phyloP scores from a whole-genome alignment of 805 yeast species.

The Metschnikowia anglica region DNA sequence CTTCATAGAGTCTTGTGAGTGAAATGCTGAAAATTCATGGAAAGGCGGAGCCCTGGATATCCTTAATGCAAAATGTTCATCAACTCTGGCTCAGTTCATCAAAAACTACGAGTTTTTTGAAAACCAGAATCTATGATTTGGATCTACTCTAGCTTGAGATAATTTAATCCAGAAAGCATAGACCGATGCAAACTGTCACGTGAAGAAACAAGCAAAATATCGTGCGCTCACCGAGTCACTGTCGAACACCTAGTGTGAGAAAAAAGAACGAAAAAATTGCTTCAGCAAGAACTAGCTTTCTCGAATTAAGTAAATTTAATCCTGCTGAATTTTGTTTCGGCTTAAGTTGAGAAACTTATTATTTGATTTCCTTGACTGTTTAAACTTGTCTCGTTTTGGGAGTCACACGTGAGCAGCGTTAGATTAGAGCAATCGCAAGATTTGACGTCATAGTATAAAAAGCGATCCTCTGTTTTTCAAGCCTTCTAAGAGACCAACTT shows the following conservation, averaged over 20 bases:
- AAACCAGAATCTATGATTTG: too few relatives aligned
- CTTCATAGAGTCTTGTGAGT: constrained; percentile 11
- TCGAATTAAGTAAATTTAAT: constrained; percentile 1
- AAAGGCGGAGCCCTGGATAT: too few relatives aligned
- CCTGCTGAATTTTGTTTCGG: constrained; percentile 1
- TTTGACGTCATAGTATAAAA: constrained; percentile 9
- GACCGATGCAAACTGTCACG: constrained; percentile 3
- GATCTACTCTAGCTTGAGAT: too few relatives aligned
- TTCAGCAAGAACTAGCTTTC: not conserved
- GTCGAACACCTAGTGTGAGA: constrained; percentile 13
- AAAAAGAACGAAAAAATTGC: constrained; percentile 13
- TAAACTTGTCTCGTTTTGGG: not conserved
- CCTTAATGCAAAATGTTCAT: too few relatives aligned
- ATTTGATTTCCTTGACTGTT: not conserved
- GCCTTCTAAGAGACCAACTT: constrained; percentile 4
- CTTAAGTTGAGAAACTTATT: constrained; percentile 4
- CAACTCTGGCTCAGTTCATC: too few relatives aligned
- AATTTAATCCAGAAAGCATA: not conserved
- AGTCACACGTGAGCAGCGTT: constrained; percentile 6
- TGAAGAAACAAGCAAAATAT: constrained; percentile 8
- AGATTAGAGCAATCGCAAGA: constrained; percentile 4
- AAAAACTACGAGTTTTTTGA: too few relatives aligned
- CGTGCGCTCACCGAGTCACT: constrained; percentile 18
- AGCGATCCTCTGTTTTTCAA: constrained; percentile 8
- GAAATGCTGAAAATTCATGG: not conserved